phyloP scores from a whole-genome alignment of 1,139 yeast genomes.

The Kodamaea sp. region DNA sequence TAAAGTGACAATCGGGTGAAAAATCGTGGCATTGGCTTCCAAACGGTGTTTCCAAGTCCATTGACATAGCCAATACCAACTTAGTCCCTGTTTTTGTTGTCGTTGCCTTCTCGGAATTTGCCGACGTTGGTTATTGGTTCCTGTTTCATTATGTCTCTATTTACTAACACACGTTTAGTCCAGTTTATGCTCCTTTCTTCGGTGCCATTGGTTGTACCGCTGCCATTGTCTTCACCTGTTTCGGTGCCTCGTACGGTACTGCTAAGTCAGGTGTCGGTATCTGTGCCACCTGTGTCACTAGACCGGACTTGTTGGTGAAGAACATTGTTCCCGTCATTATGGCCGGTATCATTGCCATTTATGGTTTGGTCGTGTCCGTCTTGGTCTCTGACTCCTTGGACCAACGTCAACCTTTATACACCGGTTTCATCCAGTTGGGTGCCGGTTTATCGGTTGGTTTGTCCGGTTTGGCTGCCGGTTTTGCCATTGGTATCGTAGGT shows the following conservation, averaged over 20 bases:
- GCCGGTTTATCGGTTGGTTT: constrained; percentile 98
- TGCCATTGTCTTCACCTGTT: constrained; percentile 96
- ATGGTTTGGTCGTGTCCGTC: constrained; percentile 96
- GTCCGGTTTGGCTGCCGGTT: constrained; percentile 97
- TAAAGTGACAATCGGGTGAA: too few relatives aligned
- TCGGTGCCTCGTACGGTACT: constrained; percentile 99
- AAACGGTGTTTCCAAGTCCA: too few relatives aligned
- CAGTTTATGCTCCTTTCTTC: constrained; percentile 89
- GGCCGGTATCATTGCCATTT: constrained; percentile 99
- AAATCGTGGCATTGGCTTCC: too few relatives aligned
- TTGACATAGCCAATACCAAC: too few relatives aligned
- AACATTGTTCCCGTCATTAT: constrained; percentile 95
- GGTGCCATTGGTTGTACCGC: constrained; percentile 99
- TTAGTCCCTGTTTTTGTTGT: background rate
- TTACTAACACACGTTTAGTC: constrained; percentile 44
- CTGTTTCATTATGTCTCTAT: background rate
- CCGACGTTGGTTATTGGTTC: background rate
- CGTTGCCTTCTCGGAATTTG: background rate
- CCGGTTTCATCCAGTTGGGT: constrained; percentile 97
- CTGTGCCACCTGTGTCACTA: constrained; percentile 95
- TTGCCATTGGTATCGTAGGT: constrained; percentile 97
- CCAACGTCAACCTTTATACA: constrained; percentile 90
- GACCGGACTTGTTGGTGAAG: constrained; percentile 92
- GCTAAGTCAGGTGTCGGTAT: constrained; percentile 99
- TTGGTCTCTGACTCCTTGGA: constrained; percentile 88